Evolutionary conservation across 2,329 filamentous ascomycete species (phyloP), one percentile per base, ranked within the genome.

Genomic region (Magnaporthiopsis poae): DNA sequence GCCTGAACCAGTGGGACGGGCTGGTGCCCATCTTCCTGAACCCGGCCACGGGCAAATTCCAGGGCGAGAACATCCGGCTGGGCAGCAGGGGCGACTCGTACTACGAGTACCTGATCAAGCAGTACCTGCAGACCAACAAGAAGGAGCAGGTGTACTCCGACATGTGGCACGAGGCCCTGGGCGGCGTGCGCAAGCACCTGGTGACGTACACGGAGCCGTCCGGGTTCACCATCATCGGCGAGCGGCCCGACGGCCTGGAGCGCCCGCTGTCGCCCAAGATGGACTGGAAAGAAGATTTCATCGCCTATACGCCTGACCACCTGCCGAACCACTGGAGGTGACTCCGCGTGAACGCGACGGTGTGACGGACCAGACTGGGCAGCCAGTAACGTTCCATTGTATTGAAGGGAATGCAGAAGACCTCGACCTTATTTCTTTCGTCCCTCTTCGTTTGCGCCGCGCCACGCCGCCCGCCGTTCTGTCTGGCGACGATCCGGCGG

Each of bases 101-200:
- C 79, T 99, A 99, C 78, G 92, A 99, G 79, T 99, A 99, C 76
- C 86, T 99, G 64, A 96, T 98, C 81, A 99, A 99, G 80, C 95
- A 99, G 76, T 98, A 96, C 75, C 83, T 97, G 27, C 95, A 99
- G 77, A 99, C 95, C 15, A 91, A 90, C 67, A 87, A 90, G 75
- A 83, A 93, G 73, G 94, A 99, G 75, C 82, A 87, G 0, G 79
- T 98, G 21, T 99, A 99, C 77, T 82, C 88, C 70, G 90, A 95
- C 18, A 91, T 99, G 88, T 99, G 96, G 93, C 84, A 94, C 59
- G 90, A 99, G 75, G 84, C 92, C 18, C 81, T 99, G 62, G 81
- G 81, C 21, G 95, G 94, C 64, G 88, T 98, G 67, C 92, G 94
- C 73, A 96, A 96, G 77, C 89, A 99, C 75, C 85, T 99, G 36